Evolutionary conservation across 2,329 filamentous ascomycete genomes (phyloP).

Genomic region (Alternaria triticimaculans): DNA sequence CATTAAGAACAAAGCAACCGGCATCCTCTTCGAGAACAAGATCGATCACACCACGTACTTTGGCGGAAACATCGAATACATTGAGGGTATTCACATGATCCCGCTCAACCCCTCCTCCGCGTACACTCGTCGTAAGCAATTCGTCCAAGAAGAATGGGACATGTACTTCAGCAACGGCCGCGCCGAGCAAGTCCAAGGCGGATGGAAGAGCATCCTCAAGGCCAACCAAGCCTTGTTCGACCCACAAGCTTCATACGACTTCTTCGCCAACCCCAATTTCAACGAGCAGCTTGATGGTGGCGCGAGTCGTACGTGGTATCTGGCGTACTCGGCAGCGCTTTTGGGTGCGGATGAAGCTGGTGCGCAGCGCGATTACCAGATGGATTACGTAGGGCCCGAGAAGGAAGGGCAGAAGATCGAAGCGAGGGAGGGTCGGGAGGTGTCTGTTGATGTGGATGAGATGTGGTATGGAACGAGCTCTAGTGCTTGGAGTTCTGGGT

Average conservation of each 20-base stretch:
- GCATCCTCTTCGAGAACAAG: slow-evolving; percentile 92
- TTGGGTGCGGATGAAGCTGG: slow-evolving; percentile 8
- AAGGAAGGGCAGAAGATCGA: neutral
- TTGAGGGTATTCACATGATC: slow-evolving; percentile 83
- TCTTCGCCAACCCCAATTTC: slow-evolving; percentile 74
- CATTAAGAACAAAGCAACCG: slow-evolving; percentile 78
- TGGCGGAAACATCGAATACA: slow-evolving; percentile 69
- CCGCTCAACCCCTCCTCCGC: slow-evolving; percentile 75
- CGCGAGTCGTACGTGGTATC: slow-evolving; percentile 58
- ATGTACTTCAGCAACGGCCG: slow-evolving; percentile 76
- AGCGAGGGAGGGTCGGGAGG: neutral
- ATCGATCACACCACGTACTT: slow-evolving; percentile 92
- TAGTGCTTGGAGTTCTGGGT: neutral
- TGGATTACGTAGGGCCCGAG: neutral
- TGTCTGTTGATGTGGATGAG: neutral
- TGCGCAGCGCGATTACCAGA: neutral
- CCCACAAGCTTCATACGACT: slow-evolving; percentile 72
- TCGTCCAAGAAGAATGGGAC: slow-evolving; percentile 73
- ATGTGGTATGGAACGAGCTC: neutral
- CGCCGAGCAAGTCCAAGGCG: slow-evolving; percentile 69
- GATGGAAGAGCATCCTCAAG: slow-evolving; percentile 87
- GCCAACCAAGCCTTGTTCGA: slow-evolving; percentile 83
- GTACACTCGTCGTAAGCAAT: slow-evolving; percentile 71
- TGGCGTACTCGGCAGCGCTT: slow-evolving; percentile 46
- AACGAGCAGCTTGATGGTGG: slow-evolving; percentile 80